phyloP scores from a whole-genome alignment of 306 rosid genomes.

The Inga laurina region DNA sequence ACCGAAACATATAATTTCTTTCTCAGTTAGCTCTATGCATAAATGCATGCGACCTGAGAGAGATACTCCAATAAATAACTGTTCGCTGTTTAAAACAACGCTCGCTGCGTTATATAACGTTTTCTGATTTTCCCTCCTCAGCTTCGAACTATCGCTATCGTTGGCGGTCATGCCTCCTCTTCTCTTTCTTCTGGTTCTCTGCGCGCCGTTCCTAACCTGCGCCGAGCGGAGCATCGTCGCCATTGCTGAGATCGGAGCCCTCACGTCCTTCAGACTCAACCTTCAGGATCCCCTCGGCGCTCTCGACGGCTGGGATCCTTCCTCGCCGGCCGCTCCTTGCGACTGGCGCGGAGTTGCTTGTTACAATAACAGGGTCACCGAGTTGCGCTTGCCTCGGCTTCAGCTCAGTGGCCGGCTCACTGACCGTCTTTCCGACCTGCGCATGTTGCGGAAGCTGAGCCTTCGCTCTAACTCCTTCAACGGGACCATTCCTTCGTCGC shows the following conservation, averaged over 20 bases:
- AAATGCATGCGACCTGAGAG: background rate
- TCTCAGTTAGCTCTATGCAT: background rate
- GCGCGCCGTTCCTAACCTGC: constrained; percentile 57
- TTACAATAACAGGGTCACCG: constrained; percentile 51
- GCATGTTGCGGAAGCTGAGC: constrained; percentile 65
- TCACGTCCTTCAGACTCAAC: constrained; percentile 67
- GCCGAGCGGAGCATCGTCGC: constrained; percentile 46
- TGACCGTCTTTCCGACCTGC: constrained; percentile 55
- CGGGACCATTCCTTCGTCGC: constrained; percentile 69
- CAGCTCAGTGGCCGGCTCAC: constrained; percentile 76
- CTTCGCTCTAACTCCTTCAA: constrained; percentile 79
- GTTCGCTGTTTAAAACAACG: background rate
- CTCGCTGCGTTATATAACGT: background rate
- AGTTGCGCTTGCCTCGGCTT: constrained; percentile 79
- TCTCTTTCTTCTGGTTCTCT: constrained; percentile 37
- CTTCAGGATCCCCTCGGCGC: constrained; percentile 75
- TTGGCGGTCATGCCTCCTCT: constrained; percentile 30
- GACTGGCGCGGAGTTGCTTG: constrained; percentile 86
- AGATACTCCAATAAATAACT: too few species aligned
- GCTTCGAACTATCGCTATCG: background rate
- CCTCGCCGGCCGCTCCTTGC: constrained; percentile 79
- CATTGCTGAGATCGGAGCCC: constrained; percentile 65
- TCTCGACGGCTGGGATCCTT: constrained; percentile 67
- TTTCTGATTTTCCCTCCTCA: background rate
- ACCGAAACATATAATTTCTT: background rate